phyloP scores from a whole-genome alignment of 495 filamentous ascomycete genomes.

The Hypoxylon rickii region DNA sequence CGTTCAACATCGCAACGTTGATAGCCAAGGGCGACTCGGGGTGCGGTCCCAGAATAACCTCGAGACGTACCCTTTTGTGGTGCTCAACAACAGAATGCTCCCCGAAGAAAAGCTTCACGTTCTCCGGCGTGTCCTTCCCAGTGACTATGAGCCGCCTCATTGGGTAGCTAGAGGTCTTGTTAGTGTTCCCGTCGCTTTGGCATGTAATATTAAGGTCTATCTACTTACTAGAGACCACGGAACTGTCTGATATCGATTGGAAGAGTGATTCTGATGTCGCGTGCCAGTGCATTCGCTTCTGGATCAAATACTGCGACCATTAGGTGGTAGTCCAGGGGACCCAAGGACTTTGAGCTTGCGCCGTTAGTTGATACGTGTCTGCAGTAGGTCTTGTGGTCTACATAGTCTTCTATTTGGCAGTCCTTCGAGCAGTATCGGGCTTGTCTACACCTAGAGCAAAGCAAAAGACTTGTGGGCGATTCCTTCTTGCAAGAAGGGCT shows the following conservation, averaged over 20 bases:
- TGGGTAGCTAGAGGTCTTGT: background rate
- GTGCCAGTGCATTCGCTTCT: background rate
- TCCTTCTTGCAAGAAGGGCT: background rate
- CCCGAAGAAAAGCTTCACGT: slow-evolving; percentile 15
- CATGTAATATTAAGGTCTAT: background rate
- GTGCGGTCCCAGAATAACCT: background rate
- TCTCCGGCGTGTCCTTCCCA: slow-evolving; percentile 19
- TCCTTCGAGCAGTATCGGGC: slow-evolving; percentile 9
- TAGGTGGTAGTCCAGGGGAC: background rate
- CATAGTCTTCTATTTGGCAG: slow-evolving; percentile 15
- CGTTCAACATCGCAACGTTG: background rate
- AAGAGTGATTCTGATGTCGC: slow-evolving; percentile 4
- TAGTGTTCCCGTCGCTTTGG: background rate
- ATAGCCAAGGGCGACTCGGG: background rate
- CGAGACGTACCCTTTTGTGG: background rate
- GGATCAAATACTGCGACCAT: slow-evolving; percentile 8
- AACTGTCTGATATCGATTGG: background rate
- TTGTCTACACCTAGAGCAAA: slow-evolving; percentile 1
- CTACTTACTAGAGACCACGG: background rate
- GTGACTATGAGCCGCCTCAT: slow-evolving; percentile 14
- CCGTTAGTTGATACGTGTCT: slow-evolving; percentile 9
- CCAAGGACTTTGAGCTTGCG: slow-evolving; percentile 1
- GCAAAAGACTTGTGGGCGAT: background rate
- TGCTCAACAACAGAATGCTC: background rate
- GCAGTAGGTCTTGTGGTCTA: slow-evolving; percentile 3